Percentiles rank a stretch among this genome's conserved stretches.
phyloP scores from a whole-genome alignment of 345 rosid species.

The Acer yangbiense region DNA sequence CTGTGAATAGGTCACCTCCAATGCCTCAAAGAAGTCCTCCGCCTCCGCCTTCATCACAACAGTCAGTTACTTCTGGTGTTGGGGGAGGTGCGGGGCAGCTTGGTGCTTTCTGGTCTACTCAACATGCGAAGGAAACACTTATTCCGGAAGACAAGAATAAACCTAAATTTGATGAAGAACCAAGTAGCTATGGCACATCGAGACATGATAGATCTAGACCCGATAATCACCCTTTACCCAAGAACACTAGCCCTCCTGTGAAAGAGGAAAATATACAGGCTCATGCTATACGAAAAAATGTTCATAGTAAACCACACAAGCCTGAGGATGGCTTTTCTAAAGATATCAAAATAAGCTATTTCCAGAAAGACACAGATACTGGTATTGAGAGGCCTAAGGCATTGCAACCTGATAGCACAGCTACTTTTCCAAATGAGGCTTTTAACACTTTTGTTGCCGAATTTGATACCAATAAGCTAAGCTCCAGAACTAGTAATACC shows the following conservation, averaged over 20 bases:
- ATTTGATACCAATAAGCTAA: slow-evolving; percentile 72
- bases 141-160: slow-evolving; percentile 49
- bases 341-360: slow-evolving; percentile 54
- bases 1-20: slow-evolving; percentile 56
- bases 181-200: slow-evolving; percentile 37
- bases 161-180: slow-evolving; percentile 72
- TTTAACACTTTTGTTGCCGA: slow-evolving; percentile 84
- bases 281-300: slow-evolving; percentile 38
- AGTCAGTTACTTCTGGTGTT: slow-evolving; percentile 34
- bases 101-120: slow-evolving; percentile 96
- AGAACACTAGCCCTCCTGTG: slow-evolving; percentile 44
- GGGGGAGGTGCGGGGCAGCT: slow-evolving; percentile 62
- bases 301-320: slow-evolving; percentile 32
- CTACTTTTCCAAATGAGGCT: slow-evolving; percentile 54
- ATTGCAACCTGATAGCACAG: slow-evolving; percentile 39
- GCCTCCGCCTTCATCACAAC: slow-evolving; percentile 53
- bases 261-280: slow-evolving; percentile 49
- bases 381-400: slow-evolving; percentile 47
- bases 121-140: slow-evolving; percentile 64
- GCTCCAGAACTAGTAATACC: slow-evolving; percentile 32
- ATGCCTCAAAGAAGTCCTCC: slow-evolving; percentile 90
- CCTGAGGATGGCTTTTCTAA: slow-evolving; percentile 44
- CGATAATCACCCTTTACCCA: slow-evolving; percentile 43
- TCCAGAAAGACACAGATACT: slow-evolving; percentile 39
- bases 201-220: slow-evolving; percentile 44